Evolutionary conservation across 345 rosid genomes (phyloP).

Genomic region (Pseudoturritis turrita): DNA sequence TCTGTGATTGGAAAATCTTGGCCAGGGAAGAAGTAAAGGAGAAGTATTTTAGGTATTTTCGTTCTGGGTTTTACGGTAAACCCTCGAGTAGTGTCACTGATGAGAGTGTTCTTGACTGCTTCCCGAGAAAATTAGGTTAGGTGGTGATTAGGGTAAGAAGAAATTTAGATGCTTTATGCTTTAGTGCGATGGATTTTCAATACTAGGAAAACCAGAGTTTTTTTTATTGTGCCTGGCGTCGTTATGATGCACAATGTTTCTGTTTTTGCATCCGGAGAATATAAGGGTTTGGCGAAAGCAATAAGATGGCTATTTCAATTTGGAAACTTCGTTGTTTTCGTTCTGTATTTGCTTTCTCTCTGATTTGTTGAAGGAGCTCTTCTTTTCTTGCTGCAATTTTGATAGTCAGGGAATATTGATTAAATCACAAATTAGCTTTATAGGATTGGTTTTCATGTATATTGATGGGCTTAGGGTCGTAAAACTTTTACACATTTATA

Average conservation of each 20-base stretch:
- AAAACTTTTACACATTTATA: neutral
- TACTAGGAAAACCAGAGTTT: no score
- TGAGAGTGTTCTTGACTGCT: conserved; percentile 13
- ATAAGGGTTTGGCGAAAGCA: neutral
- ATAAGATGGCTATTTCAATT: neutral
- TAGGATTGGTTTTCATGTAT: neutral
- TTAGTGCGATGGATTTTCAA: neutral
- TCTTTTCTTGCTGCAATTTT: neutral
- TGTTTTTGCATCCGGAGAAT: neutral
- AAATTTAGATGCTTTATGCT: neutral
- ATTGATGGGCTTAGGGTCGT: neutral
- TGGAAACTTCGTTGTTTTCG: neutral
- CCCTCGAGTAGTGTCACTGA: conserved; percentile 1
- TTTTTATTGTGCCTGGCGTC: no score
- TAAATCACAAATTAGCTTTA: neutral
- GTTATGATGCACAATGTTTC: no score
- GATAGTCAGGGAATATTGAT: neutral
- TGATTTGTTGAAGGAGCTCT: neutral
- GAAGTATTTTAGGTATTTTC: neutral
- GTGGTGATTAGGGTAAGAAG: neutral
- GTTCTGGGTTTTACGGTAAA: conserved; percentile 2
- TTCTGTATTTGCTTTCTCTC: neutral
- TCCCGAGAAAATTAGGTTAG: conserved; percentile 7
- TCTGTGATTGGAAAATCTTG: neutral
- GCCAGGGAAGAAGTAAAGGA: neutral